A percentile compares a stretch with the other conserved stretches of the same genome.
Conservation (phyloP, 2,329 filamentous ascomycete genomes). For the Beauveria medogensis region DNA sequence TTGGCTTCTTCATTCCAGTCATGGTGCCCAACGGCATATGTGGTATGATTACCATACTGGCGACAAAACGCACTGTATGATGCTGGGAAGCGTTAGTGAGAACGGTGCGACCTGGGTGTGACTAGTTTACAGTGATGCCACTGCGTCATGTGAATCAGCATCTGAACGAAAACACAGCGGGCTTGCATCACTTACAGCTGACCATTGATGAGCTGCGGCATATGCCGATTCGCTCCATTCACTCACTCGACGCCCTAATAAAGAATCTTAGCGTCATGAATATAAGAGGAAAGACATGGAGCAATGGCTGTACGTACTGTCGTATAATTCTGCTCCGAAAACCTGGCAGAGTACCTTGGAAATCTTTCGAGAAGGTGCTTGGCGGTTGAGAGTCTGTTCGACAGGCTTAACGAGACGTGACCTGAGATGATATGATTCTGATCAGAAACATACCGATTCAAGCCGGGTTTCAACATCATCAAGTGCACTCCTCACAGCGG, state of each 20-base stretch:
- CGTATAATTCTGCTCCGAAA: not conserved
- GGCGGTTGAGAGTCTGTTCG: not conserved
- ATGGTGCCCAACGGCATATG: conserved; percentile 17
- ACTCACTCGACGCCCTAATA: not conserved
- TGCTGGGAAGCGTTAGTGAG: conserved; percentile 16
- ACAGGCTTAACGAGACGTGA: not conserved
- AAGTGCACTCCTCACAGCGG: conserved; percentile 24
- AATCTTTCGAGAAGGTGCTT: not conserved
- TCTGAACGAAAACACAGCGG: not conserved
- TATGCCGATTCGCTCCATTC: conserved; percentile 23
- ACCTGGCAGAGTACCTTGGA: not conserved
- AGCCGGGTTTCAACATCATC: conserved; percentile 24
- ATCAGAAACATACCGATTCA: conserved; percentile 20
- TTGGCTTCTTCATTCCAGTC: conserved; percentile 41
- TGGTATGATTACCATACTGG: conserved; percentile 30
- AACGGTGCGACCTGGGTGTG: not conserved
- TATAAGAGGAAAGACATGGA: not conserved
- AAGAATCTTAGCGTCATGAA: not conserved
- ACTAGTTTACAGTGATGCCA: conserved; percentile 20
- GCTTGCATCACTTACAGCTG: conserved; percentile 19
- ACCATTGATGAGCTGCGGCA: conserved; percentile 24
- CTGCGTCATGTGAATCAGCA: conserved; percentile 13
- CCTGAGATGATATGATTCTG: not conserved
- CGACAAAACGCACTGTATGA: conserved; percentile 35
- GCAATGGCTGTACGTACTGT: conserved; percentile 5